These are phyloP conservation scores for Coemansia sp. DNA, from an alignment of 192 early-diverging fungal genomes.

Conservation along the genomic window DNA sequence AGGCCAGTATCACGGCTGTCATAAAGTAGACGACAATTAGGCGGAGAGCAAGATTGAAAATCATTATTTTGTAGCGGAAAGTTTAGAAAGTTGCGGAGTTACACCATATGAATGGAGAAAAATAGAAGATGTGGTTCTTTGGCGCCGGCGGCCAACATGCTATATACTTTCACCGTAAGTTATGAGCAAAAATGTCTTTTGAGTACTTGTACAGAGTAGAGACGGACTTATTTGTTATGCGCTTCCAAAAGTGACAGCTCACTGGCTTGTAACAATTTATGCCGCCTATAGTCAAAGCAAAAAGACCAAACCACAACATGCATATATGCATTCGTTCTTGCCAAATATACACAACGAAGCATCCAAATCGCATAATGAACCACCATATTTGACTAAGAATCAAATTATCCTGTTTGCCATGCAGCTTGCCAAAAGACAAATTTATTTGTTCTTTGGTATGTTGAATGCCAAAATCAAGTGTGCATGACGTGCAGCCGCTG, in stretches of 20 bases:
- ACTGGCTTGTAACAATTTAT: constrained; percentile 4
- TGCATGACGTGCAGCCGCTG: constrained; percentile 1
- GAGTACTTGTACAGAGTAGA: background rate
- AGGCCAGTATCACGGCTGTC: background rate
- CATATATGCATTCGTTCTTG: constrained; percentile 4
- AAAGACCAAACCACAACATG: constrained; percentile 13
- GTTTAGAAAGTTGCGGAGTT: background rate
- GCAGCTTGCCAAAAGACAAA: constrained; percentile 1
- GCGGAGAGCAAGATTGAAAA: background rate
- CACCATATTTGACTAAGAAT: background rate
- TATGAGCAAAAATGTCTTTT: background rate
- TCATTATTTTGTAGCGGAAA: background rate
- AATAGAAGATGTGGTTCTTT: background rate
- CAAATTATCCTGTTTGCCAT: background rate
- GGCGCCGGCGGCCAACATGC: background rate
- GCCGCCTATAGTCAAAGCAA: constrained; percentile 6
- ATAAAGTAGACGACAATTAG: background rate
- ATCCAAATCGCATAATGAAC: background rate
- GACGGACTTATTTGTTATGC: background rate
- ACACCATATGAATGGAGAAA: background rate
- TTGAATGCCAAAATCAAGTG: constrained; percentile 3
- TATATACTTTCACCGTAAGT: background rate
- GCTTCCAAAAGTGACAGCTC: background rate
- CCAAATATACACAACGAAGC: constrained; percentile 1
- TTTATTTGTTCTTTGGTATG: background rate